These are phyloP conservation scores for Discostella stelligeroides DNA, from an alignment of 108 stramenopile genomes.

Conservation along the genomic window DNA sequence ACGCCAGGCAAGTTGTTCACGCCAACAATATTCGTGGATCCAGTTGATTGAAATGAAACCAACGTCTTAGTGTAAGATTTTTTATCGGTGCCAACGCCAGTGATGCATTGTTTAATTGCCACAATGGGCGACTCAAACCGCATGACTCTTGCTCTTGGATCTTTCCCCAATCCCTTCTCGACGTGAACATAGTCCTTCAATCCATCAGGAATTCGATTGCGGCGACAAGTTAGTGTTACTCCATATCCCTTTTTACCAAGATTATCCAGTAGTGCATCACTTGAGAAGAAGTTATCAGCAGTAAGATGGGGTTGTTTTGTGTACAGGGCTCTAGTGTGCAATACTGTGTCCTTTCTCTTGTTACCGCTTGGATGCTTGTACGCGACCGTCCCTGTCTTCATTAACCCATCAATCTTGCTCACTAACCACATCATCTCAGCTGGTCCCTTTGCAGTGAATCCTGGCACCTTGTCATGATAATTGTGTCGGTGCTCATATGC, in stretches of 20 bases:
- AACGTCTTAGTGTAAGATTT: too few species aligned
- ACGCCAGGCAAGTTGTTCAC: too few species aligned
- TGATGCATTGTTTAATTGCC: not conserved
- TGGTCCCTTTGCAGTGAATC: not conserved
- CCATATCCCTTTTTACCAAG: constrained; percentile 12
- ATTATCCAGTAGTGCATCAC: not conserved
- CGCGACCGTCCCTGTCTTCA: not conserved
- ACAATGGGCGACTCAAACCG: constrained; percentile 11
- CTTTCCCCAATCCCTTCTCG: not conserved
- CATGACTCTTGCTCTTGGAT: not conserved
- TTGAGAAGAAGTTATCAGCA: constrained; percentile 23
- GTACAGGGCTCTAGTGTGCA: constrained; percentile 6
- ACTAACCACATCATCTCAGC: constrained; percentile 10
- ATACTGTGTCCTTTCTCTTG: not conserved
- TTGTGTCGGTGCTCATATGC: constrained; percentile 23
- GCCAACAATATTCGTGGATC: too few species aligned
- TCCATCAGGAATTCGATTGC: constrained; percentile 10
- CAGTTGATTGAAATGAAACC: too few species aligned
- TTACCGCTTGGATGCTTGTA: too few species aligned
- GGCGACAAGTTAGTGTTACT: not conserved
- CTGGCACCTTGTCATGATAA: not conserved
- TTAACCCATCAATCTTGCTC: not conserved
- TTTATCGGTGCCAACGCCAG: not conserved
- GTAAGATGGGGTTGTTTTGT: not conserved
- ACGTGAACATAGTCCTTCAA: constrained; percentile 5